phyloP scores from a whole-genome alignment of 192 early-diverging fungal genomes.

The Mortierella hygrophila region DNA sequence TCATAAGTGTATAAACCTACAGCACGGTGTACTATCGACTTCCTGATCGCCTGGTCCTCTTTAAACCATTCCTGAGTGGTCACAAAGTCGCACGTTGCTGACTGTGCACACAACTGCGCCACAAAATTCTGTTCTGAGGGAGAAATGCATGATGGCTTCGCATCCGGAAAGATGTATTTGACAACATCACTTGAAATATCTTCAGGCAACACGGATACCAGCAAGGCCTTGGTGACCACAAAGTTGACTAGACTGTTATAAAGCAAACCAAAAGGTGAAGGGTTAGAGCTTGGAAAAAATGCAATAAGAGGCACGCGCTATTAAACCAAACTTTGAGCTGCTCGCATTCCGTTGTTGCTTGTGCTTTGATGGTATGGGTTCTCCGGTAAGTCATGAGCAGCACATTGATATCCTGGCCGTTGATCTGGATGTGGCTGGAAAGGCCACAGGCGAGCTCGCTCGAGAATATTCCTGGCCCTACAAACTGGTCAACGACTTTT shows the following conservation, averaged over 20 bases:
- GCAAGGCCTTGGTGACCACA: not conserved
- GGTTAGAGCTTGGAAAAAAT: not conserved
- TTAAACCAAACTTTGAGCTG: not conserved
- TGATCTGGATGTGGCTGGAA: not conserved
- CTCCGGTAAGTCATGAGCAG: not conserved
- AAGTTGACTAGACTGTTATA: not conserved
- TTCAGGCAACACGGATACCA: not conserved
- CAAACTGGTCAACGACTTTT: constrained; percentile 8
- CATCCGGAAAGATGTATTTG: not conserved
- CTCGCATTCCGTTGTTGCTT: not conserved
- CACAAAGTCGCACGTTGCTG: not conserved
- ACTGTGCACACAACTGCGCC: not conserved
- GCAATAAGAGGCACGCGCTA: no score
- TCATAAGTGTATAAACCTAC: not conserved
- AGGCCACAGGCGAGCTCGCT: not conserved
- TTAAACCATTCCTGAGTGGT: not conserved
- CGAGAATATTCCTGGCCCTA: constrained; percentile 15
- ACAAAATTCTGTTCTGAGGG: not conserved
- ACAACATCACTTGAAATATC: not conserved
- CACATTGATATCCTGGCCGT: not conserved
- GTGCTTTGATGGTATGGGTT: constrained; percentile 6
- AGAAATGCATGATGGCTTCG: not conserved
- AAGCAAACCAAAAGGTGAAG: not conserved
- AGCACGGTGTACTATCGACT: constrained; percentile 9
- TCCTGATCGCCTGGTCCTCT: not conserved